These are phyloP conservation scores for Phytophthora palmivora DNA, from an alignment of 352 stramenopile genomes.

Conservation along the genomic window DNA sequence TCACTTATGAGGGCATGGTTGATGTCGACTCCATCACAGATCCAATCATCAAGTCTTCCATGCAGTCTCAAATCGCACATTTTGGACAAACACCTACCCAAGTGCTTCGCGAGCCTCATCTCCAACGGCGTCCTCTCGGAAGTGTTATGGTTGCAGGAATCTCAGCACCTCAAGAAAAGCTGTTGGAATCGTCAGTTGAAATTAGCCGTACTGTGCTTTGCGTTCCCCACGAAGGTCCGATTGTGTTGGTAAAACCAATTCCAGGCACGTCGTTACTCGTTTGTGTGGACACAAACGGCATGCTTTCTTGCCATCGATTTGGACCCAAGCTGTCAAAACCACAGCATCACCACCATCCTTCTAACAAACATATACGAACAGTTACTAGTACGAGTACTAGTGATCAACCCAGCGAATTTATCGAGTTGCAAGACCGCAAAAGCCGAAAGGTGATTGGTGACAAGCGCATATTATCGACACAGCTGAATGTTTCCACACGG, in stretches of 20 bases:
- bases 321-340: constrained; percentile 58
- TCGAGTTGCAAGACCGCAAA: constrained; percentile 78
- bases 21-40: constrained; percentile 96
- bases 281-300: constrained; percentile 73
- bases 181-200: constrained; percentile 10
- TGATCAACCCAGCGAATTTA: constrained; percentile 45
- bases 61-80: constrained; percentile 97
- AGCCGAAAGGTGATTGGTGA: constrained; percentile 60
- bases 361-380: constrained; percentile 10
- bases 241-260: constrained; percentile 61
- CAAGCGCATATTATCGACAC: constrained; percentile 45
- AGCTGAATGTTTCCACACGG: constrained; percentile 23
- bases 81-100: constrained; percentile 98
- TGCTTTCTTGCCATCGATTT: constrained; percentile 77
- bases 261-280: constrained; percentile 57
- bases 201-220: constrained; percentile 32
- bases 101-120: constrained; percentile 92
- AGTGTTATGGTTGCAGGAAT: constrained; percentile 2
- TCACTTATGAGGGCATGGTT: constrained; percentile 99
- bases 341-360: constrained; percentile 43
- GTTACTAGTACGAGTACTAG: constrained; percentile 10
- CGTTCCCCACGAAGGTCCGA: constrained; percentile 69
- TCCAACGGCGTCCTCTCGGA: constrained; percentile 44
- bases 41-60: constrained; percentile 92
- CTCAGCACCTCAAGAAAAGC: background rate